Conservation (phyloP, 768 basidiomycete species). For the Inosperma sp. region DNA sequence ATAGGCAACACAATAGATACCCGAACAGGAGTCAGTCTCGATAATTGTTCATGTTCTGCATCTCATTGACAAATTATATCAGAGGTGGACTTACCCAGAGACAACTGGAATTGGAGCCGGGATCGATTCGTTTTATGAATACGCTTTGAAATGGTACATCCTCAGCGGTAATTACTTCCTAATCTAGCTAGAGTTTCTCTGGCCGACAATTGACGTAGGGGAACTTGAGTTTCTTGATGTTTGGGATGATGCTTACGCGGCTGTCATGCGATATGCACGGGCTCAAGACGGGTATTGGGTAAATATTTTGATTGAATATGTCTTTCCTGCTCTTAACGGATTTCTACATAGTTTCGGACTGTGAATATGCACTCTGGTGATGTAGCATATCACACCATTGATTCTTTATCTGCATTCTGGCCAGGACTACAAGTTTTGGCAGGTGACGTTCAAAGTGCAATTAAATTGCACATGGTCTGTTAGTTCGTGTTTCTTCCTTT, state of each 20-base stretch:
- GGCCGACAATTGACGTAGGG: conserved; percentile 36
- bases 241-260: conserved; percentile 78
- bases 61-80: conserved; percentile 6
- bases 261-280: conserved; percentile 81
- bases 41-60: neutral
- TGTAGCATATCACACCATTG: conserved; percentile 71
- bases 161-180: conserved; percentile 60
- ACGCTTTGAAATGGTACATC: conserved; percentile 90
- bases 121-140: conserved; percentile 94
- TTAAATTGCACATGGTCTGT: conserved; percentile 90
- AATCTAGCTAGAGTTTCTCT: neutral
- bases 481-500: conserved; percentile 22
- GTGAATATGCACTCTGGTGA: conserved; percentile 81
- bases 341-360: conserved; percentile 64
- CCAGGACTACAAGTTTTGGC: conserved; percentile 90
- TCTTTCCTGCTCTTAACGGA: neutral
- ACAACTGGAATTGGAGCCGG: conserved; percentile 86
- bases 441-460: conserved; percentile 84
- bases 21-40: conserved; percentile 60
- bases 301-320: conserved; percentile 16
- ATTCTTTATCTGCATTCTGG: conserved; percentile 95
- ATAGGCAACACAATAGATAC: conserved; percentile 89
- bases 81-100: conserved; percentile 77
- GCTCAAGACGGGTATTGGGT: conserved; percentile 88
- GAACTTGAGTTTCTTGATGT: conserved; percentile 79